Evolutionary conservation across 768 basidiomycete species (phyloP).

Genomic region (Lentinula sp.): DNA sequence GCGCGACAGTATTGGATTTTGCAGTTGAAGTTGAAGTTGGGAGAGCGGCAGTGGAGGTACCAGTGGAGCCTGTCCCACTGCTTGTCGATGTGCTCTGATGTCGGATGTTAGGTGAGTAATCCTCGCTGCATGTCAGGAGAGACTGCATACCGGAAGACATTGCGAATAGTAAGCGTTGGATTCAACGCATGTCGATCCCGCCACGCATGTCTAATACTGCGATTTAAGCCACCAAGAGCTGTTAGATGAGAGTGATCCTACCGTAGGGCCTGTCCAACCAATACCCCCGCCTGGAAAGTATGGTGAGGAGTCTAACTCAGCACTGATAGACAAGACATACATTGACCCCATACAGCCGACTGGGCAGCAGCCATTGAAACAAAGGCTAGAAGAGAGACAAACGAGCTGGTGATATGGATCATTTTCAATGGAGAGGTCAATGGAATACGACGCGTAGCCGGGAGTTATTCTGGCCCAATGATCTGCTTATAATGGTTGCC

Average conservation of each 20-base stretch:
- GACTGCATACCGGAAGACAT: conserved; percentile 25
- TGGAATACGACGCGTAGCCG: background rate
- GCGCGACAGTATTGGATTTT: conserved; percentile 25
- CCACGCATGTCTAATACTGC: conserved; percentile 27
- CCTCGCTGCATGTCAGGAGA: background rate
- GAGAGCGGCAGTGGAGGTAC: conserved; percentile 7
- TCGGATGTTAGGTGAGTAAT: background rate
- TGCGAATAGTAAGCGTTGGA: conserved; percentile 39
- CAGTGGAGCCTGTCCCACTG: background rate
- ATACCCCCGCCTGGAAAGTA: conserved; percentile 17
- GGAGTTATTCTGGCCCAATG: background rate
- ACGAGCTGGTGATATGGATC: background rate
- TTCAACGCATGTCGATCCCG: conserved; percentile 30
- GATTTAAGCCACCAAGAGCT: background rate
- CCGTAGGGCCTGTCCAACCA: conserved; percentile 24
- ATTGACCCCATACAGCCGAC: conserved; percentile 26
- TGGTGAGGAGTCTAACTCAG: background rate
- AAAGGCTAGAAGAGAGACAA: conserved; percentile 15
- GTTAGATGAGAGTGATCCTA: conserved; percentile 7
- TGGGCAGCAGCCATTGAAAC: conserved; percentile 20
- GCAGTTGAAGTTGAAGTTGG: conserved; percentile 15
- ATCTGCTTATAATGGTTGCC: background rate
- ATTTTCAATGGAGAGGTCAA: background rate
- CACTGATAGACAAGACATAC: conserved; percentile 16
- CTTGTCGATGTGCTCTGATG: background rate